A percentile compares a stretch with the other conserved stretches of the same genome.
These are phyloP conservation scores for Haematococcus sp. DNA, from an alignment of 139 green algal genomes.

Conservation along the genomic window DNA sequence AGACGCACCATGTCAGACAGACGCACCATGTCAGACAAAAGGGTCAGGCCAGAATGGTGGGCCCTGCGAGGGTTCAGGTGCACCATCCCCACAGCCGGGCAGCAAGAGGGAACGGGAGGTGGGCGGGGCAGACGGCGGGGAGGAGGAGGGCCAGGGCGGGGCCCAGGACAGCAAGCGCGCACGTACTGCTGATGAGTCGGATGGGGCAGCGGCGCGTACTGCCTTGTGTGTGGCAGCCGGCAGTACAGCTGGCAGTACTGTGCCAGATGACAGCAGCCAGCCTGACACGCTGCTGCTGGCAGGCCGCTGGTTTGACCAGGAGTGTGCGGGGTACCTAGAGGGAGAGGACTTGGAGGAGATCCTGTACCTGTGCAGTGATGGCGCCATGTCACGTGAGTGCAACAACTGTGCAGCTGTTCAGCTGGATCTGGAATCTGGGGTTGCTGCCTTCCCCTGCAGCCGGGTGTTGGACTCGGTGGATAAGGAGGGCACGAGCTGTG, in stretches of 20 bases:
- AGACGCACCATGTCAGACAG: too few species aligned
- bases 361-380: constrained; percentile 42
- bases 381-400: constrained; percentile 46
- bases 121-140: background rate
- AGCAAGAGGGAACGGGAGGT: background rate
- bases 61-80: too few species aligned
- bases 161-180: background rate
- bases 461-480: too few species aligned
- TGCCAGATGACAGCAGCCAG: background rate
- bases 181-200: background rate
- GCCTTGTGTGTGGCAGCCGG: background rate
- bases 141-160: background rate
- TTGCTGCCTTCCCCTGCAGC: too few species aligned
- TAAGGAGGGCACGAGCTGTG: too few species aligned
- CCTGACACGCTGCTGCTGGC: constrained; percentile 37
- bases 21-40: too few species aligned
- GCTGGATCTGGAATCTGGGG: too few species aligned
- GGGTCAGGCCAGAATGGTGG: too few species aligned
- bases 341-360: constrained; percentile 65
- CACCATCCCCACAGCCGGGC: background rate
- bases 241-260: too few species aligned
- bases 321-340: constrained; percentile 47
- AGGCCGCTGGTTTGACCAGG: constrained; percentile 54
- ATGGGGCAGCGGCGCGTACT: background rate
- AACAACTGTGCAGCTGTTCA: background rate